Evolutionary conservation across 257 asterid genomes (phyloP).

Genomic region (Haberlea rhodopensis): DNA sequence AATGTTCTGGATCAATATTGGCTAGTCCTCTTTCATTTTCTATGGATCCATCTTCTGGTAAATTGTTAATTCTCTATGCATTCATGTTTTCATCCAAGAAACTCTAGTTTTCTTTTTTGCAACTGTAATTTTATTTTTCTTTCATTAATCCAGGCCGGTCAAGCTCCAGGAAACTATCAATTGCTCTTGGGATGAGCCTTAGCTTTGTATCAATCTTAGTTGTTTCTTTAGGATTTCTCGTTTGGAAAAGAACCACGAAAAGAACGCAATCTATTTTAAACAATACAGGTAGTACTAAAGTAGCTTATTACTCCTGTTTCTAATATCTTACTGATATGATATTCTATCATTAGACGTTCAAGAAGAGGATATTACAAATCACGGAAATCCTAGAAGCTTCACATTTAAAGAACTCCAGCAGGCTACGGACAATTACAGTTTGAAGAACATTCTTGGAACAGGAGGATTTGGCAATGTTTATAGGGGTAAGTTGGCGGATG

Average conservation of each 20-base stretch:
- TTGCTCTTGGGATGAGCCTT: slow-evolving; percentile 75
- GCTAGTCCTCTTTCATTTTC: slow-evolving; percentile 56
- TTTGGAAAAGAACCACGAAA: slow-evolving; percentile 53
- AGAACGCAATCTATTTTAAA: slow-evolving; percentile 56
- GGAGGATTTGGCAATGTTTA: slow-evolving; percentile 98
- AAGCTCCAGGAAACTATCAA: slow-evolving; percentile 53
- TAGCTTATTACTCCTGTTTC: not conserved
- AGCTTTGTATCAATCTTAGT: slow-evolving; percentile 39
- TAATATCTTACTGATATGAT: not conserved
- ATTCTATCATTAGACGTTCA: slow-evolving; percentile 47
- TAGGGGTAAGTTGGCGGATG: slow-evolving; percentile 62
- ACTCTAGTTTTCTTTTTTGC: not conserved
- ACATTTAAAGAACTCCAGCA: slow-evolving; percentile 82
- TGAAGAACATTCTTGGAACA: slow-evolving; percentile 79
- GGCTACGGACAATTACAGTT: slow-evolving; percentile 75
- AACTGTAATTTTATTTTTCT: not conserved
- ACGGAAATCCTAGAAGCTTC: slow-evolving; percentile 74
- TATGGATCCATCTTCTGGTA: slow-evolving; percentile 54
- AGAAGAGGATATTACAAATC: slow-evolving; percentile 63
- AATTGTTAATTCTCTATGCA: not conserved
- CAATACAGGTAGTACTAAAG: slow-evolving; percentile 44
- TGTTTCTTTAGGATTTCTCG: slow-evolving; percentile 34
- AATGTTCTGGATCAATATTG: slow-evolving; percentile 55
- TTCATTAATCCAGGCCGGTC: slow-evolving; percentile 42
- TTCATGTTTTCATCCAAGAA: not conserved